Conservation (phyloP, 1,284 basidiomycete genomes). For the Stygiomarasmius scandens region DNA sequence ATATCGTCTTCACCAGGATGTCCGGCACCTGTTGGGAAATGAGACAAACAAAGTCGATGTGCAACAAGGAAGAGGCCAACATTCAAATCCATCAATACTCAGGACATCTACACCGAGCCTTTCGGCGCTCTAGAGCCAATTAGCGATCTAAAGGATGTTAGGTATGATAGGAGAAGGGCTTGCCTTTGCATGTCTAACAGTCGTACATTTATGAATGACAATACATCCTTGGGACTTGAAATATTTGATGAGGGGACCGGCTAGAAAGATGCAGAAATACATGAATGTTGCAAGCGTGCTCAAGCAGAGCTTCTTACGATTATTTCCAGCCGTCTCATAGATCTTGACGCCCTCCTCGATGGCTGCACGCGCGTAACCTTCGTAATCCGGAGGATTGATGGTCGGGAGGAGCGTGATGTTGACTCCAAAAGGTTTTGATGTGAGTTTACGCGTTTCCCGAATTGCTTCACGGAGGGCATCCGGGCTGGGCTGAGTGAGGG, state of each 20-base stretch:
- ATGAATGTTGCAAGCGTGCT: not conserved
- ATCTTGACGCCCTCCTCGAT: conserved; percentile 88
- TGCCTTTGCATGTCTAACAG: conserved; percentile 84
- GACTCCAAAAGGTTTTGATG: conserved; percentile 83
- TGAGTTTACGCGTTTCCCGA: conserved; percentile 71
- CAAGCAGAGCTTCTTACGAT: conserved; percentile 52
- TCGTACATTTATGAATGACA: conserved; percentile 92
- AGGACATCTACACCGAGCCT: conserved; percentile 83
- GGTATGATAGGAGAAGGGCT: conserved; percentile 4
- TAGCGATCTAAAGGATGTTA: not conserved
- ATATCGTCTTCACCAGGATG: conserved; percentile 97
- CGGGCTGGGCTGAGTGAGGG: conserved; percentile 85
- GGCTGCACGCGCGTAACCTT: conserved; percentile 79
- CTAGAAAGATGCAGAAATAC: conserved; percentile 39
- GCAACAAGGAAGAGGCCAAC: conserved; percentile 38
- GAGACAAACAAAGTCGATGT: not conserved
- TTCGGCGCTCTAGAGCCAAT: conserved; percentile 62
- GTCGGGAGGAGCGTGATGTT: conserved; percentile 91
- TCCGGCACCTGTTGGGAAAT: conserved; percentile 66
- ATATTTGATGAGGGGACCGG: conserved; percentile 78
- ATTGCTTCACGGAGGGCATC: conserved; percentile 87
- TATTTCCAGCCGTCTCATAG: conserved; percentile 94
- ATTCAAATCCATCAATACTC: conserved; percentile 90
- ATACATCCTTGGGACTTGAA: conserved; percentile 79
- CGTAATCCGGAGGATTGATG: conserved; percentile 92